Evolutionary conservation across 768 basidiomycete genomes (phyloP).

Genomic region (Psilocybe cubensis): DNA sequence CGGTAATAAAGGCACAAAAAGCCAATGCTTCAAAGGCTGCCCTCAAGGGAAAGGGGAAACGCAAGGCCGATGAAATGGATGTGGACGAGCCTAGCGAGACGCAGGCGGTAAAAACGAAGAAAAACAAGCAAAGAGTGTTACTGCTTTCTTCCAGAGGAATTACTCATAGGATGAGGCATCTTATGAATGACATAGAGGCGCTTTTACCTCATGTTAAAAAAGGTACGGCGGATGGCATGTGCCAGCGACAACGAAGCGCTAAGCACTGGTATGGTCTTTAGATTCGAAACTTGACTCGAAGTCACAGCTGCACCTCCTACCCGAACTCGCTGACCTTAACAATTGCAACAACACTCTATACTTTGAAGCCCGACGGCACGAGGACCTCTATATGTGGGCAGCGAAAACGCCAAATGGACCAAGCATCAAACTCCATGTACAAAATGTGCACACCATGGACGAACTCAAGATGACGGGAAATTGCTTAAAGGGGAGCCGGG

Average conservation of each 20-base stretch:
- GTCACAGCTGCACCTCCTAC: conserved; percentile 88
- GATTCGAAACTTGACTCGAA: conserved; percentile 98
- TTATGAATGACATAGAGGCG: conserved; percentile 92
- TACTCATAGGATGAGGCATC: conserved; percentile 94
- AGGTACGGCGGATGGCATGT: conserved; percentile 56
- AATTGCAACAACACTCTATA: conserved; percentile 98
- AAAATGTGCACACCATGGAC: conserved; percentile 99
- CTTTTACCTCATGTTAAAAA: conserved; percentile 96
- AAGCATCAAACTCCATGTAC: conserved; percentile 95
- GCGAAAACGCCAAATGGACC: conserved; percentile 98
- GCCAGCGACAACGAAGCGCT: neutral
- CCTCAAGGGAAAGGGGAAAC: conserved; percentile 63
- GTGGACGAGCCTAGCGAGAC: conserved; percentile 26
- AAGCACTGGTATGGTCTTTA: conserved; percentile 33
- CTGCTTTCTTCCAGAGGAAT: conserved; percentile 92
- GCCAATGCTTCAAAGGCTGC: conserved; percentile 55
- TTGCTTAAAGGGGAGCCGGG: conserved; percentile 94
- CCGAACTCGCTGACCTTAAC: conserved; percentile 95
- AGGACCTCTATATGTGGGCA: conserved; percentile 96
- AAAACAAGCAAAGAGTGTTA: conserved; percentile 95
- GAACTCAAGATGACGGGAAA: conserved; percentile 99
- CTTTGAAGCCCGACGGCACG: conserved; percentile 94
- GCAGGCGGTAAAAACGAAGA: conserved; percentile 53
- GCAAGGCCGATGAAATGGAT: conserved; percentile 64
- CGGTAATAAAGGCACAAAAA: conserved; percentile 64